phyloP scores from a whole-genome alignment of 768 basidiomycete genomes.

The Lentinula sp. region DNA sequence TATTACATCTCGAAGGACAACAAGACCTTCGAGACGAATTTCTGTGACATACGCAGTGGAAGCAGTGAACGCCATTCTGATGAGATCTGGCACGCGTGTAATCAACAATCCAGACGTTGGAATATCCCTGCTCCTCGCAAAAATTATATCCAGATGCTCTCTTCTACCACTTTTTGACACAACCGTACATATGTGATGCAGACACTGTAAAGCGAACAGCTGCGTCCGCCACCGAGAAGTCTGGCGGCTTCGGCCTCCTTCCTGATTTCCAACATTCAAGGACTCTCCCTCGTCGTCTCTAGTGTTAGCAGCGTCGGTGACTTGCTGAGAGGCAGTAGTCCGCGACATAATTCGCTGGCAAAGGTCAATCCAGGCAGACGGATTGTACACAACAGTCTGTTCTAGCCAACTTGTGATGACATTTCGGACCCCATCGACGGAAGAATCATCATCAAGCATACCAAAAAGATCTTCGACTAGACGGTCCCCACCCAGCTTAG shows the following conservation, averaged over 20 bases:
- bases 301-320: conserved; percentile 53
- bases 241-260: conserved; percentile 32
- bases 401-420: conserved; percentile 93
- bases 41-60: conserved; percentile 96
- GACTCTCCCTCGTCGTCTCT: conserved; percentile 95
- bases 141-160: conserved; percentile 79
- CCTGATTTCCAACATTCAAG: conserved; percentile 56
- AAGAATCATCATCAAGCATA: conserved; percentile 92
- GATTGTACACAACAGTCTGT: conserved; percentile 89
- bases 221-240: conserved; percentile 96
- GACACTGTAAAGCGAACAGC: conserved; percentile 86
- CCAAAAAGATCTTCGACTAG: conserved; percentile 93
- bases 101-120: conserved; percentile 62
- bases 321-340: conserved; percentile 80
- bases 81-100: conserved; percentile 84
- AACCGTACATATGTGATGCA: conserved; percentile 82
- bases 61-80: conserved; percentile 97
- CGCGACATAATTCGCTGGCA: conserved; percentile 97
- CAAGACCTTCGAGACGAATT: conserved; percentile 85
- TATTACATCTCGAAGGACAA: conserved; percentile 88
- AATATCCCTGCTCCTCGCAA: conserved; percentile 58
- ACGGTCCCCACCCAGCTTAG: conserved; percentile 87
- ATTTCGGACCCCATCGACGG: conserved; percentile 87
- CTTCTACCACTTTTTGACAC: conserved; percentile 65
- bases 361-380: conserved; percentile 96